These are phyloP conservation scores for Eremochloa ophiuroides DNA, from an alignment of 176 grass and related monocot genomes.

Conservation along the genomic window DNA sequence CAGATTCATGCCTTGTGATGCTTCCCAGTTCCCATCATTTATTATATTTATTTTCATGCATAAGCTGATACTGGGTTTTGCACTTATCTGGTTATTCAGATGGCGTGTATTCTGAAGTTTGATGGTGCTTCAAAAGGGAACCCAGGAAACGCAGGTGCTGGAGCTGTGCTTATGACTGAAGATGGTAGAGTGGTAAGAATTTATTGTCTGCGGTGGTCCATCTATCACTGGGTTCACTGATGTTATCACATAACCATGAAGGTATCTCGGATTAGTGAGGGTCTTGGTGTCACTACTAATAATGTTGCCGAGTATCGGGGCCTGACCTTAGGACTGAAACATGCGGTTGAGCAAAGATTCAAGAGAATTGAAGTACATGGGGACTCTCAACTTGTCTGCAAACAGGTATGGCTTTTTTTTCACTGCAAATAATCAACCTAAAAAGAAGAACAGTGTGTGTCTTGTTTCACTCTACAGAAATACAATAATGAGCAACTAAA, in stretches of 20 bases:
- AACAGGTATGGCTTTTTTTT: slow-evolving; percentile 50
- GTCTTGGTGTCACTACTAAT: slow-evolving; percentile 71
- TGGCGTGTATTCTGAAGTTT: slow-evolving; percentile 61
- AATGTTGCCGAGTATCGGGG: slow-evolving; percentile 81
- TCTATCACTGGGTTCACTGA: slow-evolving; percentile 2
- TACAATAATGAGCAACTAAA: not conserved
- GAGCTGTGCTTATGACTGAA: slow-evolving; percentile 69
- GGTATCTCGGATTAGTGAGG: slow-evolving; percentile 71
- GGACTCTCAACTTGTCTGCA: slow-evolving; percentile 71
- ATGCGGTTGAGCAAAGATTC: slow-evolving; percentile 59
- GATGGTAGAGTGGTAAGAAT: slow-evolving; percentile 61
- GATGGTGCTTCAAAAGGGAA: slow-evolving; percentile 94
- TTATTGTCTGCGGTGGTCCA: slow-evolving; percentile 2
- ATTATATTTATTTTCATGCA: slow-evolving; percentile 9
- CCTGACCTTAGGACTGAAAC: slow-evolving; percentile 63
- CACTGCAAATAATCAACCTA: not conserved
- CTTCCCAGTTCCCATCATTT: not conserved
- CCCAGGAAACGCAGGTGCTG: slow-evolving; percentile 81
- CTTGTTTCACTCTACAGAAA: not conserved
- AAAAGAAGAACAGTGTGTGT: not conserved
- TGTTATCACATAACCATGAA: slow-evolving; percentile 36
- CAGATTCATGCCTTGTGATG: not conserved
- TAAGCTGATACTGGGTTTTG: slow-evolving; percentile 10
- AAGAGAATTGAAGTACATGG: slow-evolving; percentile 60
- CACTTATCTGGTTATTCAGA: slow-evolving; percentile 38